Percentiles rank a stretch among this genome's conserved stretches.
Evolutionary conservation across 1,139 yeast species (phyloP).

Genomic region (Sugiyamaella pinicola): DNA sequence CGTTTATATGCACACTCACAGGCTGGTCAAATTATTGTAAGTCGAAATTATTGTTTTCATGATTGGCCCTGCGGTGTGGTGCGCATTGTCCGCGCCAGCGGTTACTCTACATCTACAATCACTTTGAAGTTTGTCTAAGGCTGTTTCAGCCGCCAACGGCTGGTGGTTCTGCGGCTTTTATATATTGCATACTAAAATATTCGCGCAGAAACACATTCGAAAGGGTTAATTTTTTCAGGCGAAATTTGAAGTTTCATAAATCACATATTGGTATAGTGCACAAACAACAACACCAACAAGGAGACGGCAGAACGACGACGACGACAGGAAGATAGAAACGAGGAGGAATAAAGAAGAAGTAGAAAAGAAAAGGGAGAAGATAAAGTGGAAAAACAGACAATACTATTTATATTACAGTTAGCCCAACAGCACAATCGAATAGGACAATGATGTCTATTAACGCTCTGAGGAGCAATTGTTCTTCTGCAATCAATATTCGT

Average conservation of each 20-base stretch:
- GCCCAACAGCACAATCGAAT: no score
- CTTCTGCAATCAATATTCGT: no score
- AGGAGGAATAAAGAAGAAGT: neutral
- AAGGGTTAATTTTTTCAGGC: constrained; percentile 11
- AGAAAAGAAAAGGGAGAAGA: neutral
- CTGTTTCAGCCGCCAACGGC: neutral
- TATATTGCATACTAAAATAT: constrained; percentile 4
- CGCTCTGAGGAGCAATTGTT: constrained; percentile 13
- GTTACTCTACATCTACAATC: no score
- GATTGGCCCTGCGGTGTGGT: constrained; percentile 8
- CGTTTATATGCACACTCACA: no score
- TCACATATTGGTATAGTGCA: no score
- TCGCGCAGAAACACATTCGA: constrained; percentile 14
- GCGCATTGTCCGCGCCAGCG: no score
- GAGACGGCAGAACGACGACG: neutral
- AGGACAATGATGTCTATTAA: constrained; percentile 10
- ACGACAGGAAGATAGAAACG: neutral
- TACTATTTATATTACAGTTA: no score
- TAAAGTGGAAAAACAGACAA: neutral
- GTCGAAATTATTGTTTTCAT: constrained; percentile 11
- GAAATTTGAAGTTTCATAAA: constrained; percentile 11
- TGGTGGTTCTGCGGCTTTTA: neutral
- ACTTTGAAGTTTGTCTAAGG: no score
- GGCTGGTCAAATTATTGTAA: no score
- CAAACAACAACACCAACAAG: neutral